Base-by-base conservation (phyloP, 805 yeast genomes). In the Priceomyces medius region DNA sequence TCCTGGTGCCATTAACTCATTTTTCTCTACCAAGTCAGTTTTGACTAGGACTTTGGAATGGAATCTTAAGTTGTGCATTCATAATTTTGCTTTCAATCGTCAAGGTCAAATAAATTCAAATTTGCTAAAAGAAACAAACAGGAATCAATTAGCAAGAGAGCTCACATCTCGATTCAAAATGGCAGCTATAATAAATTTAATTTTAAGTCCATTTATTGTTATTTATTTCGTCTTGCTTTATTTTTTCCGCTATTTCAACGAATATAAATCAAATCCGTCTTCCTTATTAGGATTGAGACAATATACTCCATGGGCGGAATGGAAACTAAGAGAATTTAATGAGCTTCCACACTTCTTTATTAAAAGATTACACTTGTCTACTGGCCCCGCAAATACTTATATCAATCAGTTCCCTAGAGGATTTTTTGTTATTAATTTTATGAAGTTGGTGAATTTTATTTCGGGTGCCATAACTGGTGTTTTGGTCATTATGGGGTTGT, bases 311-410 rank as follows among this genome's bases (percentile, higher is more conserved):
- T 79, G 79, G 63, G 97, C 98, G 0, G 90, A 86, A 54, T 93
- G 98, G 98, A 88, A 84, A 58, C 76, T 93, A 54, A 71, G 99
- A 42, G 99, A 93, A 55, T 88, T 85, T 58, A 93, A 93, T 61
- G 99, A 93, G 58, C 71, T 93, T 7, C 88, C 88, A 33, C 99
- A 93, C 61, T 73, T 91, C 20, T 93, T 93, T 63, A 80, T 81
- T 42, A 81, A 83, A 51, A 71, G 99, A 37, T 64, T 93, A 31
- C 86, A 81, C 35, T 64, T 87, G 45, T 87, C 97, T 38, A 76
- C 80, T 21, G 85, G 79, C 12, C 81, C 89, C 4, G 96, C 98
- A 0, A 77, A 85, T 32, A 77, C 81, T 14, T 93, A 93, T 57
- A 79, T 93, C 41, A 81, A 88, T 49, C 97, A 90, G 58, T 93